Base-by-base conservation (phyloP, 2,329 filamentous ascomycete species). In the Aureobasidium pullulans region DNA sequence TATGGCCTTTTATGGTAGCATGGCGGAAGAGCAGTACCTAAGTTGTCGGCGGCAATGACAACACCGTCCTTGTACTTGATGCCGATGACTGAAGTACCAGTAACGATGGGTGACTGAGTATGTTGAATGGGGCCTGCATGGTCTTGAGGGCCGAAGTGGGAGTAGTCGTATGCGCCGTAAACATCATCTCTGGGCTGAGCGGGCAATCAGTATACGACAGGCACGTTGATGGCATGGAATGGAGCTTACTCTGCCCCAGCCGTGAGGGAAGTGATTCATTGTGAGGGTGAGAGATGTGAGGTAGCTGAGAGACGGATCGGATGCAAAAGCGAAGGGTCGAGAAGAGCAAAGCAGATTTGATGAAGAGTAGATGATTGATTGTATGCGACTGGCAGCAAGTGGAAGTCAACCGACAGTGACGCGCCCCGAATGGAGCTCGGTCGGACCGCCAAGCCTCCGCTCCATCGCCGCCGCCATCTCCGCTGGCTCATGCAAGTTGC, bases 51-150 rank as follows among this genome's bases (percentile, higher is more conserved):
- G 56, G 93, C 94, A 73, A 99, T 93, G 69, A 96, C 92, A 64
- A 99, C 91, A 71, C 94, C 94, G 67, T 92, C 90, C 71, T 91
- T 93, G 82, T 91, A 99, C 81, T 97, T 97, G 73, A 96, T 83
- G 64, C 87, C 94, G 60, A 99, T 77, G 64, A 99, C 94, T 57
- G 94, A 97, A 52, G 94, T 97, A 71, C 94, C 94, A 56, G 94
- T 99, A 63, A 99, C 94, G 66, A 96, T 87, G 69, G 94, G 94
- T 34, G 85, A 86, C 77, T 96, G 91, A 59, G 94, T 96, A 76
- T 95, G 90, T 70, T 91, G 84, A 72, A 84, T 91, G 61, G 92
- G 90, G 50, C 67, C 65, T 36, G 67, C 67, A 57, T 79, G 81
- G 59, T 79, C 81, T 67, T 77, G 79, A 19, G 43, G 9, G 68